Conservation (phyloP, 2,329 filamentous ascomycete species). For the Fusarium sp. region DNA sequence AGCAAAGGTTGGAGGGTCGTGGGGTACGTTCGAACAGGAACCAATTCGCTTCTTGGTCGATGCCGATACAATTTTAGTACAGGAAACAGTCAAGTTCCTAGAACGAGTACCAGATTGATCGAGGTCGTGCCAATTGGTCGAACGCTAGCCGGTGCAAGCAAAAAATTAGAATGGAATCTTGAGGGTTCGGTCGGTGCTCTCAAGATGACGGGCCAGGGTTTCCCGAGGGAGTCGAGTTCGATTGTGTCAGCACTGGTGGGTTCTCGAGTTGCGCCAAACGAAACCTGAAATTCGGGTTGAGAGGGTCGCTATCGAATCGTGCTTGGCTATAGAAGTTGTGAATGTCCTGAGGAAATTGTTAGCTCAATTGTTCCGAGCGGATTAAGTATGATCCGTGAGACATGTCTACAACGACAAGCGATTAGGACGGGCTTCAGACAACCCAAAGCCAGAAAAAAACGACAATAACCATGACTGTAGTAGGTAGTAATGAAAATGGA, state of each 20-base stretch:
- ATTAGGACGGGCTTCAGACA: background rate
- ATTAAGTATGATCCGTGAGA: constrained; percentile 20
- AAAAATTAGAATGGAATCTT: background rate
- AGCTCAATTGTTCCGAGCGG: constrained; percentile 18
- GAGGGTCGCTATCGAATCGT: constrained; percentile 3
- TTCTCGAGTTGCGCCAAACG: background rate
- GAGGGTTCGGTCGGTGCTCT: background rate
- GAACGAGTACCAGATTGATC: background rate
- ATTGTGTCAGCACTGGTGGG: background rate
- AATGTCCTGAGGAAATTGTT: constrained; percentile 39
- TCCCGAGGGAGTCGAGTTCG: no score
- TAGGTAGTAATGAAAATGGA: background rate
- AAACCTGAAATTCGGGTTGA: background rate
- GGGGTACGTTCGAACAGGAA: background rate
- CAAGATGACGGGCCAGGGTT: background rate
- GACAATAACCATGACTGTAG: background rate
- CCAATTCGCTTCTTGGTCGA: background rate
- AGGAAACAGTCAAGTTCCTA: background rate
- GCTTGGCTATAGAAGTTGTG: constrained; percentile 10
- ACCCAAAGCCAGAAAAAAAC: background rate
- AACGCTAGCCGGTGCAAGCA: background rate
- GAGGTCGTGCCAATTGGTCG: background rate
- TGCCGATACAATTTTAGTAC: background rate
- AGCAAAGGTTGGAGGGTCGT: background rate
- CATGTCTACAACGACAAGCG: background rate